Conservation (phyloP, 441 rosid species). For the Gossypium davidsonii region DNA sequence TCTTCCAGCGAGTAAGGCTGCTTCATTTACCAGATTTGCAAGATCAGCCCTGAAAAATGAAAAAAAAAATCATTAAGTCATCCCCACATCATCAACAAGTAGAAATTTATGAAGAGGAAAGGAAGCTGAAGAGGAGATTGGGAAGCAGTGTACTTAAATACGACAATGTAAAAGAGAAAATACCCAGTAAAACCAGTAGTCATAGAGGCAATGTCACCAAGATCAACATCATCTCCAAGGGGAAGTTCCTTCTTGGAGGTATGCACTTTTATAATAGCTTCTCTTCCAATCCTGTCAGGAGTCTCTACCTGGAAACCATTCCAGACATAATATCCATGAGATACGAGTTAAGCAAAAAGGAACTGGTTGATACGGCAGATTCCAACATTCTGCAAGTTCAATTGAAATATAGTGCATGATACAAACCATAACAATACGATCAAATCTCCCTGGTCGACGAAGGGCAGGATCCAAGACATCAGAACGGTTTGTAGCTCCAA, state of each 20-base stretch:
- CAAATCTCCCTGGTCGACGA: slow-evolving; percentile 96
- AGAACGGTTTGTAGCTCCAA: slow-evolving; percentile 83
- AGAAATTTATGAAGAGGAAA: not conserved
- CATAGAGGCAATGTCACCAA: slow-evolving; percentile 79
- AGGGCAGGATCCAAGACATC: slow-evolving; percentile 96
- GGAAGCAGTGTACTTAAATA: not conserved
- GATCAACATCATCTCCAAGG: slow-evolving; percentile 62
- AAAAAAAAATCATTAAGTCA: slow-evolving; percentile 15
- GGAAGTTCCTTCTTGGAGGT: slow-evolving; percentile 82
- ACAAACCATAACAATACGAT: slow-evolving; percentile 89
- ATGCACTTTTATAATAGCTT: slow-evolving; percentile 84
- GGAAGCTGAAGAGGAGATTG: not conserved
- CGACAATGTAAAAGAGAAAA: not conserved
- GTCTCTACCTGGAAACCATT: slow-evolving; percentile 68
- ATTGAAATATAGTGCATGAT: slow-evolving; percentile 13
- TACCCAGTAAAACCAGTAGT: slow-evolving; percentile 98
- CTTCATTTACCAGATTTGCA: slow-evolving; percentile 95
- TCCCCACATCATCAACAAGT: not conserved
- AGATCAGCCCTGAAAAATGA: slow-evolving; percentile 78
- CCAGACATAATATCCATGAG: slow-evolving; percentile 9
- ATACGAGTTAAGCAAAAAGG: not conserved
- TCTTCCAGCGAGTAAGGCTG: slow-evolving; percentile 96
- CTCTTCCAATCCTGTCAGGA: slow-evolving; percentile 86
- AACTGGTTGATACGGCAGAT: slow-evolving; percentile 2
- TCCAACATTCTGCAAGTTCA: slow-evolving; percentile 1